Evolutionary conservation across 371 early-diverging fungal genomes (phyloP).

Genomic region (Nosema muscidifuracis): DNA sequence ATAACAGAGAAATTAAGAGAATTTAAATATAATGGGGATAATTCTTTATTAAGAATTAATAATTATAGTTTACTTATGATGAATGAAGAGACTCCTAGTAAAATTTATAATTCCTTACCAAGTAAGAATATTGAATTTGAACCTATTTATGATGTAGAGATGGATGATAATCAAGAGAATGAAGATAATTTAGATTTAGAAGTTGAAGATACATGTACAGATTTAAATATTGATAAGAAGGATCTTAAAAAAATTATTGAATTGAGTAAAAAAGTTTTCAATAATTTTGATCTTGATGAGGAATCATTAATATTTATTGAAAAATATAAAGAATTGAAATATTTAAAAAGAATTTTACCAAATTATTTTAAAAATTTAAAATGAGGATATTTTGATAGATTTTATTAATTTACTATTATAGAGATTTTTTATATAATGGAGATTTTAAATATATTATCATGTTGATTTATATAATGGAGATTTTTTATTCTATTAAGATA

Average conservation of each 20-base stretch:
- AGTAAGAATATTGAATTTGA: not conserved
- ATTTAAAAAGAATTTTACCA: not conserved
- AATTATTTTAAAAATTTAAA: too few relatives aligned
- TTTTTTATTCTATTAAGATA: too few relatives aligned
- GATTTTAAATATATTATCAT: too few relatives aligned
- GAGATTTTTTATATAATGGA: too few relatives aligned
- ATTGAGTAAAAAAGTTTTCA: not conserved
- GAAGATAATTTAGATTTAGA: not conserved
- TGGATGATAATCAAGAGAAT: not conserved
- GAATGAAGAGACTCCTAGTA: not conserved
- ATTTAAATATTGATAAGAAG: not conserved
- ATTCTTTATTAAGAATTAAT: not conserved
- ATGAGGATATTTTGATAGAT: too few relatives aligned
- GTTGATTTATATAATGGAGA: too few relatives aligned
- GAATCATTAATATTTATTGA: not conserved
- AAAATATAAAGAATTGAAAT: not conserved
- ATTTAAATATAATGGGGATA: not conserved
- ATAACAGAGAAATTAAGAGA: constrained; percentile 21
- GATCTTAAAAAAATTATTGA: not conserved
- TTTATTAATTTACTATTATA: too few relatives aligned
- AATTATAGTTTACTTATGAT: not conserved
- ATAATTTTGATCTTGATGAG: not conserved
- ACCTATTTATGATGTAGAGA: not conserved
- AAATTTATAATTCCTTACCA: not conserved
- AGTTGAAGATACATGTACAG: not conserved